Evolutionary conservation across 169 alveolate genomes (phyloP), one percentile per base, ranked within the genome.

Genomic region (Eimeria maxima): DNA sequence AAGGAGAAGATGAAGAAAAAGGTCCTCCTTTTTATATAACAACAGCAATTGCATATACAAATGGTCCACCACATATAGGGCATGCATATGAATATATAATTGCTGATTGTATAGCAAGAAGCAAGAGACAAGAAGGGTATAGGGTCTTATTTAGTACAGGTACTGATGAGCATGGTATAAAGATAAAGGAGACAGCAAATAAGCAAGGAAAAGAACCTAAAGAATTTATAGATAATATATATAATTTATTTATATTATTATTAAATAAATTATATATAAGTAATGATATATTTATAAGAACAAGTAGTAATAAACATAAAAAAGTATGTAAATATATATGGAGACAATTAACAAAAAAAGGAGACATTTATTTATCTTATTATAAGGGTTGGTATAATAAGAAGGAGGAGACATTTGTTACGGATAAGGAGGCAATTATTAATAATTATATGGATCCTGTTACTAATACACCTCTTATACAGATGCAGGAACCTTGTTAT

Each of bases 61-160:
- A 99, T 95, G 99, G 99, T 14, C 98, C 97, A 42, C 99, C 99
- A 4, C 99, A 99, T 95, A 98, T 99, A 86, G 99, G 99, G 2
- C 99, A 99, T 96, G 99, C 98, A 44, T 98, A 98, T 93, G 98
- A 98, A 96, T 96, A 93, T 27, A 95, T 97, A 50, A 81, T 96
- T 8, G 95, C 98, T 14, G 98, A 97, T 97, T 93, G 69, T 24
- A n/a, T 96, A 50, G 97, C 97, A 33, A 97, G 99, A 90, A 98
- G 94, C 78, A 98, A 98, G 81, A 97, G 97, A 65, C 86, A 97
- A 63, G 94, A 95, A 67, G 99, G 99, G 47, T 95, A 97, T 94
- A 95, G 97, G 38, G 97, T 98, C 0, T 97, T 97, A 76, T 98
- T 98, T 81, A 90, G 97, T 83, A 97, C 99, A 11, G 99, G 99